Evolutionary conservation across 495 filamentous ascomycete genomes (phyloP), one percentile per base, ranked within the genome.

Genomic region (Neurospora pannonica): DNA sequence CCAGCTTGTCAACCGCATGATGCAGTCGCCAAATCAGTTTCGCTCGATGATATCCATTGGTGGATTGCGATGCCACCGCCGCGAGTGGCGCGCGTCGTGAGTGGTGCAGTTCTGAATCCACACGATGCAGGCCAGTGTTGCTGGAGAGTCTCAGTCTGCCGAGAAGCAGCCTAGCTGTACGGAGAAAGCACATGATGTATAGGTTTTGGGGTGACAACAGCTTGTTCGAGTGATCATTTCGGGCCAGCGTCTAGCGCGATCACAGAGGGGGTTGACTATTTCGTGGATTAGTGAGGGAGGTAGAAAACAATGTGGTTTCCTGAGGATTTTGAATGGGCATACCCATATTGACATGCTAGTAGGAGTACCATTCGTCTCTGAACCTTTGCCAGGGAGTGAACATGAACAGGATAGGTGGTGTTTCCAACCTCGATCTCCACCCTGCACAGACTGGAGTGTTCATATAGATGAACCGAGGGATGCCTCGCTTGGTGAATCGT

Each of bases 261-360:
- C 28, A 74, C 69, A 19, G 77, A 80, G 36, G 78, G 77, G 11
- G 75, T 78, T 17, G 76, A 75, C 40, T 77, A 80, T 60, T 80
- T 80, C 73, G 69, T 76, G 11, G 77, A 78, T n/a, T n/a, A n/a
- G n/a, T n/a, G n/a, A n/a, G n/a, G n/a, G n/a, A n/a, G n/a, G n/a
- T n/a, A n/a, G n/a, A n/a, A n/a, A n/a, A n/a, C n/a, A n/a, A n/a
- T n/a, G n/a, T n/a, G n/a, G n/a, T n/a, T n/a, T n/a, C n/a, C n/a
- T n/a, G n/a, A n/a, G n/a, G n/a, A n/a, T n/a, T n/a, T n/a, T n/a
- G n/a, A n/a, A n/a, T n/a, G n/a, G n/a, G n/a, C n/a, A n/a, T n/a
- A n/a, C n/a, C n/a, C n/a, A n/a, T n/a, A n/a, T n/a, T n/a, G n/a
- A n/a, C n/a, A n/a, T n/a, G n/a, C n/a, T n/a, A n/a, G n/a, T n/a